Base-by-base conservation (phyloP, 257 asterid genomes). In the Scutellaria minor region DNA sequence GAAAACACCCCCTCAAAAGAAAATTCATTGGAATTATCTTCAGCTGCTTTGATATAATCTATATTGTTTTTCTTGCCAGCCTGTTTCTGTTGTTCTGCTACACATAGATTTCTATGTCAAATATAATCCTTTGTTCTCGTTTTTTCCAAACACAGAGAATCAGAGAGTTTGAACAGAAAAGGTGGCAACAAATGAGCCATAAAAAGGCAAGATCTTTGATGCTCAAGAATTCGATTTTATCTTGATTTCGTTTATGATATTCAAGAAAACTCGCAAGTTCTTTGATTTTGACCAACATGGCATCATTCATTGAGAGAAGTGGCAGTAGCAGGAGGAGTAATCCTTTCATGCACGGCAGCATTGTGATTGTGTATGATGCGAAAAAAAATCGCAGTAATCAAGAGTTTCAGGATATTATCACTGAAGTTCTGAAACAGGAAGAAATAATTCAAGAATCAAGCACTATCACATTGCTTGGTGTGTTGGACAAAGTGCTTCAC, bases 291-390 rank as follows among this genome's bases (percentile, higher is more conserved):
- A 51, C 67, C 68, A 66, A 46, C 35, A 85, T 84, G 90, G 74
- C 84, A 11, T 64, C 75, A 81, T 68, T 76, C 2, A 46, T 53
- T 58, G 78, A 54, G 54, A 79, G 66, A 61, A 75, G 59, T 37
- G 57, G 75, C 63, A 79, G 54, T 42, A 56, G 64, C 37, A 59
- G 68, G 72, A 70, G 50, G 13, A 40, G 41, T 12, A 70, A 79
- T 73, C 73, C 79, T 45, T 84, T 81, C 7, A 66, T 83, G 84
- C 80, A 83, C 1, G 82, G 84, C 15, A 80, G 80, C 5, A 73
- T 88, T 64, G 78, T 90, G 45, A 71, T 90, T n/a, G 93, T 85
- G 18, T 88, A 48, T 27, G 95, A 90, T 68, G 97, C 90, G 1
- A 84, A 84, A 0, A 90, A 76, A 80, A 83, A 79, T 60, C 91